A percentile compares a stretch with the other conserved stretches of the same genome.
phyloP scores from a whole-genome alignment of 176 grass and related monocot genomes.

The Oryza glaberrima region DNA sequence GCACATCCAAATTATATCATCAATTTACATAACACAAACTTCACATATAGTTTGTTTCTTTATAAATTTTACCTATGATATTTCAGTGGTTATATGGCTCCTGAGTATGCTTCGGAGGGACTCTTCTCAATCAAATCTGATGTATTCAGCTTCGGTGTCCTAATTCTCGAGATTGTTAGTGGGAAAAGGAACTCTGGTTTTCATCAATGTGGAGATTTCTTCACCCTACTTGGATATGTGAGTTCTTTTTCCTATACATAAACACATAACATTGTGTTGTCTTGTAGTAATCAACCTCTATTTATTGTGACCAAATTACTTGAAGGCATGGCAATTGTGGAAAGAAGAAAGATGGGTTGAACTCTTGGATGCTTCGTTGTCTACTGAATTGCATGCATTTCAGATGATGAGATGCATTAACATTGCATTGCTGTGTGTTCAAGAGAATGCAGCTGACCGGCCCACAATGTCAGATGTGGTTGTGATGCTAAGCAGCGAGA shows the following conservation, averaged over 20 bases:
- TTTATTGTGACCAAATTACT: background rate
- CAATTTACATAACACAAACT: background rate
- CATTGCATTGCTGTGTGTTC: background rate
- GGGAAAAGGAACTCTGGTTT: conserved; percentile 24
- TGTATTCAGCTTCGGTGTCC: conserved; percentile 40
- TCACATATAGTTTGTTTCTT: background rate
- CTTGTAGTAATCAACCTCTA: background rate
- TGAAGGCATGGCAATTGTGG: conserved; percentile 28
- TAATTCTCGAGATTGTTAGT: conserved; percentile 34
- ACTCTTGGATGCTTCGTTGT: background rate
- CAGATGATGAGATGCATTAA: conserved; percentile 12
- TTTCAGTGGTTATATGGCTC: conserved; percentile 40
- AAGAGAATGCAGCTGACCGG: background rate
- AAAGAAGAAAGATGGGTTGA: conserved; percentile 15
- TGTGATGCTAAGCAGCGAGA: conserved; percentile 10
- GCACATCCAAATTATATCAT: background rate
- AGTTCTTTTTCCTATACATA: background rate
- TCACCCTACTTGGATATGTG: conserved; percentile 37
- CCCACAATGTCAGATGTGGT: conserved; percentile 15
- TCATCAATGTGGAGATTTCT: background rate
- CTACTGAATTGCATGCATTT: background rate
- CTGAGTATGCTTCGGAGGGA: conserved; percentile 14
- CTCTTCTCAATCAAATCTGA: conserved; percentile 38
- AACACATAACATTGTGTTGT: background rate
- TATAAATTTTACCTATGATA: background rate